phyloP scores from a whole-genome alignment of 2,329 filamentous ascomycete genomes.

The Dactylonectria macrodidyma region DNA sequence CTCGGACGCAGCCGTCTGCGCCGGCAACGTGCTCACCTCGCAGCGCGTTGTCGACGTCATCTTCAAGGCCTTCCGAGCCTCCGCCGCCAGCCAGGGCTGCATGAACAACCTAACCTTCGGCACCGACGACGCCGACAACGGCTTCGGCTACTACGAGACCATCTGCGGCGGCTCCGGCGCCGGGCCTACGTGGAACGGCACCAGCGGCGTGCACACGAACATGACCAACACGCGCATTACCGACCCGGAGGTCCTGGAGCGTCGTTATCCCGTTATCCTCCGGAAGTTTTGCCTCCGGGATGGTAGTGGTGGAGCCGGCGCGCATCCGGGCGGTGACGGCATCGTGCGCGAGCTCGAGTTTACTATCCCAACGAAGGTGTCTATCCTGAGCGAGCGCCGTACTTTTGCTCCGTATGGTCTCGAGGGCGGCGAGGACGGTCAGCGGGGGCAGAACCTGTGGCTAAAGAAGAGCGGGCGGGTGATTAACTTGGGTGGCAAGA shows the following conservation, averaged over 20 bases:
- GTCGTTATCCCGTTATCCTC: constrained; percentile 77
- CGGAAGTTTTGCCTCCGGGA: constrained; percentile 76
- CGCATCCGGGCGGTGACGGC: constrained; percentile 80
- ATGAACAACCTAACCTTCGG: constrained; percentile 89
- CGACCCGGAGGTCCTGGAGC: constrained; percentile 58
- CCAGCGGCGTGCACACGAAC: constrained; percentile 58
- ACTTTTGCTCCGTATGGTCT: constrained; percentile 80
- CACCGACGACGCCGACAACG: constrained; percentile 65
- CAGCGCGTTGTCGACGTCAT: constrained; percentile 60
- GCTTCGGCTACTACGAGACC: constrained; percentile 72
- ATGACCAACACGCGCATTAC: constrained; percentile 87
- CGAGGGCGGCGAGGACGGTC: constrained; percentile 82
- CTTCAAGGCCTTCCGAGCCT: constrained; percentile 80
- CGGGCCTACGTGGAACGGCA: constrained; percentile 64
- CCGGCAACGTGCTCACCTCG: constrained; percentile 76
- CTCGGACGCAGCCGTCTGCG: constrained; percentile 82
- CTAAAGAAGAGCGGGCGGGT: constrained; percentile 69
- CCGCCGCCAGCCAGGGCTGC: constrained; percentile 83
- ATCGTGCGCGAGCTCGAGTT: constrained; percentile 85
- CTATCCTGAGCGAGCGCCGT: constrained; percentile 80
- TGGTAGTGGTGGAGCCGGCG: constrained; percentile 74
- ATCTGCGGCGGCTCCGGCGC: constrained; percentile 75
- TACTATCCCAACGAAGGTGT: constrained; percentile 79
- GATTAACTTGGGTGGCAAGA: constrained; percentile 39
- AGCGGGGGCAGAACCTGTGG: constrained; percentile 89